phyloP scores from a whole-genome alignment of 75 land plant species.

The Ceratopteris richardii region DNA sequence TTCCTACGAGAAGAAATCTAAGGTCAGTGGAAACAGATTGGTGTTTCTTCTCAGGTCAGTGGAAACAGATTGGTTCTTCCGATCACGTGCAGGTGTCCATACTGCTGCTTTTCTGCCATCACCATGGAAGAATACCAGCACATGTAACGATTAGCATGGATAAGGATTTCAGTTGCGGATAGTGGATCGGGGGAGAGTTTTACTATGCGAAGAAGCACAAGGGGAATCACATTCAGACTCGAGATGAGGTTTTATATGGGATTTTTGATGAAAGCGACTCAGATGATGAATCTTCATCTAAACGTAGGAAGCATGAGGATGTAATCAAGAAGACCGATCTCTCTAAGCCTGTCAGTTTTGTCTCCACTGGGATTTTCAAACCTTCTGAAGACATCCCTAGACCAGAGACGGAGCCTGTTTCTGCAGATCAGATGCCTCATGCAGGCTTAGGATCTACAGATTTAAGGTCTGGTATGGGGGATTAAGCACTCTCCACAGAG shows the following conservation, averaged over 20 bases:
- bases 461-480: conserved; percentile 19
- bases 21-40: no score
- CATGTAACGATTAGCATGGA: conserved; percentile 86
- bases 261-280: conserved; percentile 44
- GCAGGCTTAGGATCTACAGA: conserved; percentile 8
- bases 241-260: conserved; percentile 85
- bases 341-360: conserved; percentile 81
- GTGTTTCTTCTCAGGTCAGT: no score
- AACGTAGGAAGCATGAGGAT: conserved; percentile 21
- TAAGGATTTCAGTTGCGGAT: conserved; percentile 69
- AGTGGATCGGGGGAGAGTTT: conserved; percentile 82
- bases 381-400: conserved; percentile 59
- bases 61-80: no score
- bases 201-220: conserved; percentile 52
- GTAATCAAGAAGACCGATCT: conserved; percentile 40
- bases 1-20: no score
- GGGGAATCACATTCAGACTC: conserved; percentile 57
- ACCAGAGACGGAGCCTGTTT: conserved; percentile 13
- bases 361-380: conserved; percentile 71
- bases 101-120: background rate
- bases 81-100: no score
- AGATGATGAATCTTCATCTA: conserved; percentile 32
- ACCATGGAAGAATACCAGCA: conserved; percentile 75
- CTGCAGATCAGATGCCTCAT: background rate
- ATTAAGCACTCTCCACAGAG: no score